Percentiles rank a stretch among this genome's conserved stretches.
Evolutionary conservation across 2,329 filamentous ascomycete species (phyloP).

Genomic region (Alternaria sp.): DNA sequence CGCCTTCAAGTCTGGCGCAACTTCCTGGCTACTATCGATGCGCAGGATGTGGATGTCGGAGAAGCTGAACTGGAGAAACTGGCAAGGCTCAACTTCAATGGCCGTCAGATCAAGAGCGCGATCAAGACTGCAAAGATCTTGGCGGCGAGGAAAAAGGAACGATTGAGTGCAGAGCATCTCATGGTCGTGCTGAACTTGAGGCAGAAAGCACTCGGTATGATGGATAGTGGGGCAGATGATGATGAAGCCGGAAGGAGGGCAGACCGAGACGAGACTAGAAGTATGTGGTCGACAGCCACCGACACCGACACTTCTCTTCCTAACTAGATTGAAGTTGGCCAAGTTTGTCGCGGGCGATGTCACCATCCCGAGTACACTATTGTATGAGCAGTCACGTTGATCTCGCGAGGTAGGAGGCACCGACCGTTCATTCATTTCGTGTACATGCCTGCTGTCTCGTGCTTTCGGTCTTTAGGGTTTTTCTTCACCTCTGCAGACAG

Average conservation of each 20-base stretch:
- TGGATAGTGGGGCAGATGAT: background rate
- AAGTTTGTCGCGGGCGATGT: background rate
- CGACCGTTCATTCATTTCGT: background rate
- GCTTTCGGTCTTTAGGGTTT: background rate
- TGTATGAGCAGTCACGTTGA: background rate
- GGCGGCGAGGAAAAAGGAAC: slow-evolving; percentile 14
- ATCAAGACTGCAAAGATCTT: slow-evolving; percentile 15
- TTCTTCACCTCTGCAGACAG: background rate
- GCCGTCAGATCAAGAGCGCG: slow-evolving; percentile 12
- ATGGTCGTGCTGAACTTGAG: slow-evolving; percentile 7
- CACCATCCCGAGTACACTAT: background rate
- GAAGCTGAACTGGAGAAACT: slow-evolving; percentile 1
- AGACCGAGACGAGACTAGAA: background rate
- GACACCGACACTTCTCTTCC: background rate
- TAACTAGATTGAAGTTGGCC: background rate
- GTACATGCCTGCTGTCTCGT: background rate
- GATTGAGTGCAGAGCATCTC: slow-evolving; percentile 11
- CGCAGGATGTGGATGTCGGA: background rate
- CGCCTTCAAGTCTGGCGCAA: slow-evolving; percentile 28
- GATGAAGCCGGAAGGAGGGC: background rate
- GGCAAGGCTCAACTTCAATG: slow-evolving; percentile 7
- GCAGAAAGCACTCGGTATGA: slow-evolving; percentile 9
- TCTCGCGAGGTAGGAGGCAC: background rate
- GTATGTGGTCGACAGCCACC: background rate
- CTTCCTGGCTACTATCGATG: slow-evolving; percentile 12